These are phyloP conservation scores for Filosporella fistucella DNA, from an alignment of 495 filamentous ascomycete genomes.

Conservation along the genomic window DNA sequence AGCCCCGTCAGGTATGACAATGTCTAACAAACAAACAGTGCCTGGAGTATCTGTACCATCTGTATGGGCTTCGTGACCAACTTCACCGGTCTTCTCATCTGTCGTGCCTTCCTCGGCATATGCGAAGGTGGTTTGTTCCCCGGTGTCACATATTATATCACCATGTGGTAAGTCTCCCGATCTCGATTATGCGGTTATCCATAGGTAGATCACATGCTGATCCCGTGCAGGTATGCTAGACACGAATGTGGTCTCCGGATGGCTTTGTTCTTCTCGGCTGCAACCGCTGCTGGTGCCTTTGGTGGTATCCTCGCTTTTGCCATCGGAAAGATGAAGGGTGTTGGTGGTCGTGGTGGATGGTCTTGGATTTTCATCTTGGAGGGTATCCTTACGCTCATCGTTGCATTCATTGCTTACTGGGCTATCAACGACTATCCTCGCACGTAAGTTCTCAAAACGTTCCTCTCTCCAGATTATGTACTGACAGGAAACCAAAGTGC, in stretches of 20 bases:
- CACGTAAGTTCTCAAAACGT: conserved; percentile 26
- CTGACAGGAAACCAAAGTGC: conserved; percentile 28
- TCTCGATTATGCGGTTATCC: neutral
- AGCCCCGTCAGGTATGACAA: too few species aligned
- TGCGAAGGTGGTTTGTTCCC: conserved; percentile 58
- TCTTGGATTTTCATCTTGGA: conserved; percentile 68
- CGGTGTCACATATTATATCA: conserved; percentile 49
- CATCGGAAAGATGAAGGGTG: conserved; percentile 53
- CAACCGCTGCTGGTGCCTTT: conserved; percentile 54
- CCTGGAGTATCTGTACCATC: conserved; percentile 47
- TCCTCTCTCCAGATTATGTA: neutral
- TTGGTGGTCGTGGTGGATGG: conserved; percentile 50
- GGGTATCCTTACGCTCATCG: conserved; percentile 33
- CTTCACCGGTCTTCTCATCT: conserved; percentile 64
- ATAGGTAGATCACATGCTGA: neutral
- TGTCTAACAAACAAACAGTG: too few species aligned
- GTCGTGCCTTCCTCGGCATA: conserved; percentile 51
- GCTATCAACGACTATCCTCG: conserved; percentile 56
- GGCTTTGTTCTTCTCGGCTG: conserved; percentile 52
- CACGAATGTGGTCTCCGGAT: conserved; percentile 55
- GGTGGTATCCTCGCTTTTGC: conserved; percentile 57
- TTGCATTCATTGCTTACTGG: conserved; percentile 41
- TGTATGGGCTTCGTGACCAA: conserved; percentile 65
- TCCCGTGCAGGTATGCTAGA: conserved; percentile 42
- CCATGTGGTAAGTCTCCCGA: conserved; percentile 44